Base-by-base conservation (phyloP, 306 rosid species). In the Hippophae tibetana region DNA sequence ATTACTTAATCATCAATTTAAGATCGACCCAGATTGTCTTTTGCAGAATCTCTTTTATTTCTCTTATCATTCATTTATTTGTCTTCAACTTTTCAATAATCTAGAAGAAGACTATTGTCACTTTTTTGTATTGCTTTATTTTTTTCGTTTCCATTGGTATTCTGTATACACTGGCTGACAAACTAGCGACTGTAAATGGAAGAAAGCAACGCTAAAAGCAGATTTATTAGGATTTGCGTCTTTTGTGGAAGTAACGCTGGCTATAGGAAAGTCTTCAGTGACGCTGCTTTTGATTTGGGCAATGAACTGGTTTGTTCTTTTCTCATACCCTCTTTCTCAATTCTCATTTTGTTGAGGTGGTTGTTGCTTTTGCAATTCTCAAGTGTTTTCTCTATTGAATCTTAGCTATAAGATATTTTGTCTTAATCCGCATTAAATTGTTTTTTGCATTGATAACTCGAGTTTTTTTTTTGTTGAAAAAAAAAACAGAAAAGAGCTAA, bases 161-260 rank as follows among this genome's bases (percentile, higher is more conserved):
- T 66, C 53, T 60, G 59, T 57, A 70, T 68, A 63, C 42, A 49
- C 46, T 74, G 40, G 7, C 69, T 52, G 13, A 55, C 23, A 47
- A 31, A 72, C 61, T 26, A 18, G 51, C 74, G 50, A 78, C 66
- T 68, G 76, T 67, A 57, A 79, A 90, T 90, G 97, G 95, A 76
- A 80, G 86, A 80, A 61, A 58, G 70, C 52, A 69, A 71, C 60
- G 49, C 67, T 23, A 69, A 59, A 60, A 82, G 95, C 94, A 80
- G 80, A 76, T 90, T 90, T 77, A 79, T 51, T 56, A 90, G 74
- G 77, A 70, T 90, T 25, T 90, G 95, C 61, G 97, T 90, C 61
- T 90, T 90, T 74, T 90, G 97, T 49, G 97, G 97, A 61, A 90
- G 97, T 84, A 90, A 82, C 84, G 71, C 94, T 54, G 97, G 97